Conservation (phyloP, 148 eudicot species). For the Rhododendron simsii region DNA sequence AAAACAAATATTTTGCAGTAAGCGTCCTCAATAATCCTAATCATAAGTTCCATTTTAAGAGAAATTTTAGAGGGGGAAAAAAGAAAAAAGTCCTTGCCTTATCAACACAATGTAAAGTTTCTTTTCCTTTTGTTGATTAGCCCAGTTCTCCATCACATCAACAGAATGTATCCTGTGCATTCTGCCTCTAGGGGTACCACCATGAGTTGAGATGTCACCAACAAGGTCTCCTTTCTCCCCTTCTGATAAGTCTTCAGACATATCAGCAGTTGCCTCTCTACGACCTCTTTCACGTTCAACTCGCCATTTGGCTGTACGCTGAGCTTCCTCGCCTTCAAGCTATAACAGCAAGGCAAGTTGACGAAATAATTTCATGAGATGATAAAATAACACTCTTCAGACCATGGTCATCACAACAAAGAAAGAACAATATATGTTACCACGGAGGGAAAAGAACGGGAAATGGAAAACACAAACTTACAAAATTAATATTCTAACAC, state of each 20-base stretch:
- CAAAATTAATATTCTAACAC: neutral
- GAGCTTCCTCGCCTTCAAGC: constrained; percentile 80
- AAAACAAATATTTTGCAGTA: neutral
- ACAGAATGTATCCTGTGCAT: constrained; percentile 60
- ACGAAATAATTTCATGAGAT: neutral
- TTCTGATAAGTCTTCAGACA: constrained; percentile 90
- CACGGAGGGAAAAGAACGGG: neutral
- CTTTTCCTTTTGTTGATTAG: constrained; percentile 72
- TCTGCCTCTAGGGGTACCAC: constrained; percentile 53
- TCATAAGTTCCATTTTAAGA: neutral
- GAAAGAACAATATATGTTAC: neutral
- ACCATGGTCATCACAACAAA: neutral
- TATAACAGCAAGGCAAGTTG: constrained; percentile 14
- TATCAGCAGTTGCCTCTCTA: constrained; percentile 84
- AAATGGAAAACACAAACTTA: neutral
- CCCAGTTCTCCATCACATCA: constrained; percentile 76
- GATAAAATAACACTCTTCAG: neutral
- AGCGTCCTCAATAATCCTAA: neutral
- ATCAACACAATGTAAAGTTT: constrained; percentile 55
- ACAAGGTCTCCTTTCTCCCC: constrained; percentile 73
- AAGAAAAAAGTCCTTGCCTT: neutral
- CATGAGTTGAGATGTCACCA: constrained; percentile 50
- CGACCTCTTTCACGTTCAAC: constrained; percentile 75
- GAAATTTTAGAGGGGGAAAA: too few relatives aligned
- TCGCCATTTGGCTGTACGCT: constrained; percentile 58